Percentiles rank a stretch among this genome's conserved stretches.
phyloP scores from a whole-genome alignment of 1,284 basidiomycete genomes.

The Trametes sp. region DNA sequence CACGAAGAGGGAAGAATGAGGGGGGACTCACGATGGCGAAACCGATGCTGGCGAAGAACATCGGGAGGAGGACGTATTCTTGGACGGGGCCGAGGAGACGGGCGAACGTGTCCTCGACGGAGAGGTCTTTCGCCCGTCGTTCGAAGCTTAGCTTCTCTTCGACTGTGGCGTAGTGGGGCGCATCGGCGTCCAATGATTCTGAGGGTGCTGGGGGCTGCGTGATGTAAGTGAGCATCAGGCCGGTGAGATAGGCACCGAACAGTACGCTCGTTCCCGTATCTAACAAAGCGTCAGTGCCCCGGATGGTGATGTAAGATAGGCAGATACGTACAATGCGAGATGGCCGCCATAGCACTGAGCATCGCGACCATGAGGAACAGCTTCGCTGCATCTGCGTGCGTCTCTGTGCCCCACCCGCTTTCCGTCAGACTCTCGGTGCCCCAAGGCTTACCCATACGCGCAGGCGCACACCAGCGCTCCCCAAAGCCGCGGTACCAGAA shows the following conservation, averaged over 20 bases:
- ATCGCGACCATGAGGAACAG: conserved; percentile 33
- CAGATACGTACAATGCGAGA: conserved; percentile 39
- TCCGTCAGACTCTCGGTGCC: conserved; percentile 14
- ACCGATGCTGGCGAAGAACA: conserved; percentile 65
- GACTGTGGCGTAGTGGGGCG: background rate
- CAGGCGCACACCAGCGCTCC: conserved; percentile 37
- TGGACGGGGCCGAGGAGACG: conserved; percentile 44
- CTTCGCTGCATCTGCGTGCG: conserved; percentile 36
- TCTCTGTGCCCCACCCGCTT: conserved; percentile 32
- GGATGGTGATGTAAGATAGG: too few relatives aligned
- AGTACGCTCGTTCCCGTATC: conserved; percentile 40
- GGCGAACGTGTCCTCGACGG: conserved; percentile 41
- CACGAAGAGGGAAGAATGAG: too few relatives aligned
- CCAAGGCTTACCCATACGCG: conserved; percentile 30
- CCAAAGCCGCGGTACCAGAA: conserved; percentile 36
- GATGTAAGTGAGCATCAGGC: conserved; percentile 35
- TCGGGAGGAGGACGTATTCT: conserved; percentile 51
- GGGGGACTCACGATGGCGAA: conserved; percentile 51
- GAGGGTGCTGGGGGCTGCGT: conserved; percentile 20
- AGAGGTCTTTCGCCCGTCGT: conserved; percentile 16
- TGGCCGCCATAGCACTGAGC: conserved; percentile 35
- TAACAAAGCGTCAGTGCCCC: conserved; percentile 2
- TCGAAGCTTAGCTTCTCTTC: background rate
- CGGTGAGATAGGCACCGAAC: conserved; percentile 41
- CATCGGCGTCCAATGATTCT: too few relatives aligned